A percentile compares a stretch with the other conserved stretches of the same genome.
Conservation (phyloP, 2,329 filamentous ascomycete species). For the Sporothrix inflata region DNA sequence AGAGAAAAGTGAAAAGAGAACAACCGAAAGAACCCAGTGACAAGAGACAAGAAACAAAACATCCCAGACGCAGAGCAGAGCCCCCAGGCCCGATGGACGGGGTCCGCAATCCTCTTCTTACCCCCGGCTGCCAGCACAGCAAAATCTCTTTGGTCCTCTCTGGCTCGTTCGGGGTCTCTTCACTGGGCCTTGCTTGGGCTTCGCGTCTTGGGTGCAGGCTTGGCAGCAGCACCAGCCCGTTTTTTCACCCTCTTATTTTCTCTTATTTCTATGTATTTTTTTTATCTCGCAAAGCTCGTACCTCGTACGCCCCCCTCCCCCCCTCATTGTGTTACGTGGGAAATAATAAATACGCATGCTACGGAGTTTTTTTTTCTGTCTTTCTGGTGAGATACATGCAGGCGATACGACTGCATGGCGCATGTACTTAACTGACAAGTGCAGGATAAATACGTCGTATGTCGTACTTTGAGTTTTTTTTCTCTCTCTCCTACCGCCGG, state of each 20-base stretch:
- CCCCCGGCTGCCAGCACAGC: slow-evolving; percentile 4
- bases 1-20: neutral
- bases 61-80: neutral
- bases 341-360: too few species aligned
- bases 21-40: neutral
- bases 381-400: neutral
- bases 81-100: neutral
- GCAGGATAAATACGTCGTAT: neutral
- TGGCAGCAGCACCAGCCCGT: neutral
- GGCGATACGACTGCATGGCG: neutral
- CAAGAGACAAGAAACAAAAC: neutral
- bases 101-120: slow-evolving; percentile 1
- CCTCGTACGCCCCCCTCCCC: neutral
- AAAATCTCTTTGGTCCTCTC: neutral
- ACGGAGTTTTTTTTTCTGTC: neutral
- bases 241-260: neutral
- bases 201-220: slow-evolving; percentile 21
- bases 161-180: neutral
- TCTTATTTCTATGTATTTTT: neutral
- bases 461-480: neutral
- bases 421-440: neutral
- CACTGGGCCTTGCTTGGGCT: neutral
- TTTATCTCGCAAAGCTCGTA: slow-evolving; percentile 1
- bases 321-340: neutral
- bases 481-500: neutral